Evolutionary conservation across 768 basidiomycete genomes (phyloP).

Genomic region (Xerocomellus chrysenteron): DNA sequence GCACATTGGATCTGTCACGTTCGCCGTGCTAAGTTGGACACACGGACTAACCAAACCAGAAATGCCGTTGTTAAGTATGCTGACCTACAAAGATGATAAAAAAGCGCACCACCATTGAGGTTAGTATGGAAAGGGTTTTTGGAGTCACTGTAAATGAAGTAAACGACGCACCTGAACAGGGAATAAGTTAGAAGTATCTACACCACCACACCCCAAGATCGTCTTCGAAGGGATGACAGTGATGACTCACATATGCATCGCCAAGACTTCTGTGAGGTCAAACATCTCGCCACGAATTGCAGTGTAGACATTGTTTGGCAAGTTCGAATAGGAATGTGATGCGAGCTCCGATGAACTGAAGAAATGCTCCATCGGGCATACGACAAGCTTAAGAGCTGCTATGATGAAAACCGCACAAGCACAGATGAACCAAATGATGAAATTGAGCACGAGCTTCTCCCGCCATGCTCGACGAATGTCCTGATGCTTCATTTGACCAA

Average conservation of each 20-base stretch:
- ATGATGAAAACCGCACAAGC: constrained; percentile 81
- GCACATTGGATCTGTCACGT: too few species aligned
- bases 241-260: constrained; percentile 65
- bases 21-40: too few species aligned
- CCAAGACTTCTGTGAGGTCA: constrained; percentile 68
- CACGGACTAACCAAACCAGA: too few species aligned
- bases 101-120: too few species aligned
- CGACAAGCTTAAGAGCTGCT: constrained; percentile 77
- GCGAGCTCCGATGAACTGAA: constrained; percentile 77
- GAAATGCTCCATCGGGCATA: constrained; percentile 94
- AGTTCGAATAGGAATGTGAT: constrained; percentile 59
- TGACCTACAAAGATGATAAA: too few species aligned
- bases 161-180: constrained; percentile 76
- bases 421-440: constrained; percentile 95
- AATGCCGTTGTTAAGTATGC: too few species aligned
- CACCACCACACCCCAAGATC: constrained; percentile 83
- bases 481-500: too few species aligned
- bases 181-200: constrained; percentile 73
- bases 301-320: constrained; percentile 75
- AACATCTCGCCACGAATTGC: constrained; percentile 94
- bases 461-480: too few species aligned
- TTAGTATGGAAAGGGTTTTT: too few species aligned
- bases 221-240: constrained; percentile 56
- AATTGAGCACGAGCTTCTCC: too few species aligned
- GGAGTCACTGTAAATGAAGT: neutral